phyloP scores from a whole-genome alignment of 1,284 basidiomycete genomes.

The Microbotryum scabiosae region DNA sequence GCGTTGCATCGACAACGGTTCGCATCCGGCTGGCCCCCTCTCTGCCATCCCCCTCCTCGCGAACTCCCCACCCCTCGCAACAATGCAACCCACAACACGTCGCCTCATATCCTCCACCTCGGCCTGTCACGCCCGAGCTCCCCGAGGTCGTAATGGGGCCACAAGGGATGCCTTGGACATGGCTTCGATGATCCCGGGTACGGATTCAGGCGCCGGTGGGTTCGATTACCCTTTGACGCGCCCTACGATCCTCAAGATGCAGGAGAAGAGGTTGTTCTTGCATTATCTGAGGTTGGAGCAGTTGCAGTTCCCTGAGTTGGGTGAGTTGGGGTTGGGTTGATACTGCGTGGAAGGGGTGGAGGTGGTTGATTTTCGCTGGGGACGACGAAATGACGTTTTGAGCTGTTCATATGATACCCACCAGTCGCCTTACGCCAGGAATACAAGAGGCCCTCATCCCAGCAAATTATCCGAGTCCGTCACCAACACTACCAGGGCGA shows the following conservation, averaged over 20 bases:
- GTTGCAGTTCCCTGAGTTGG: constrained; percentile 32
- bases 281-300: constrained; percentile 35
- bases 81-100: too few species aligned
- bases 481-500: constrained; percentile 42
- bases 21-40: too few species aligned
- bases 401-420: background rate
- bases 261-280: constrained; percentile 30
- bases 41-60: too few species aligned
- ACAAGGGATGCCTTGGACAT: constrained; percentile 16
- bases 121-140: too few species aligned
- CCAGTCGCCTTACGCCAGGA: constrained; percentile 34
- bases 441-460: constrained; percentile 34
- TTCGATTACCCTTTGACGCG: constrained; percentile 27
- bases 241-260: constrained; percentile 25
- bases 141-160: too few species aligned
- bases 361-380: too few species aligned
- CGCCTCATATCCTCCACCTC: too few species aligned
- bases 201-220: background rate
- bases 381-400: too few species aligned
- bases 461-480: constrained; percentile 33
- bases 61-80: too few species aligned
- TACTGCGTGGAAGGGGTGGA: too few species aligned
- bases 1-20: too few species aligned
- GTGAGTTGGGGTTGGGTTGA: constrained; percentile 5
- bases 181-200: constrained; percentile 2